Conservation (phyloP, 106 monocot genomes). For the Dioscorea alata region DNA sequence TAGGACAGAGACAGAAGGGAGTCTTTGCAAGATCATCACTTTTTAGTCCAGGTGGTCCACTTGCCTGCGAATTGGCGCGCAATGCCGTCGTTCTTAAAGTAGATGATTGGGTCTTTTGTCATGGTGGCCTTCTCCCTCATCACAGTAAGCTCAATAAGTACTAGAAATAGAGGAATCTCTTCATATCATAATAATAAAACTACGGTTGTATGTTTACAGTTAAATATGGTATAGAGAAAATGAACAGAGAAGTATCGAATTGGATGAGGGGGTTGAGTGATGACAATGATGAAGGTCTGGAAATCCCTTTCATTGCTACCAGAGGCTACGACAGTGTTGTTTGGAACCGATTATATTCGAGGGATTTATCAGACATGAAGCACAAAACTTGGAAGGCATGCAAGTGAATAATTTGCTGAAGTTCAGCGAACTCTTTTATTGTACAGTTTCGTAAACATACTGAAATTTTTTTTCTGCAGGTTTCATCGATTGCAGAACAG, state of each 20-base stretch:
- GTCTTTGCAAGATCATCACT: conserved; percentile 77
- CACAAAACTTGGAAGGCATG: conserved; percentile 44
- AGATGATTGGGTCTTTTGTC: conserved; percentile 91
- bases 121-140: conserved; percentile 97
- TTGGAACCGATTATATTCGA: conserved; percentile 90
- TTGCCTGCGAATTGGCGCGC: conserved; percentile 71
- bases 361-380: conserved; percentile 27
- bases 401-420: not conserved
- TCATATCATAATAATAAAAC: not conserved
- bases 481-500: conserved; percentile 62
- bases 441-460: not conserved
- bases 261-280: conserved; percentile 64
- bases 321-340: conserved; percentile 94
- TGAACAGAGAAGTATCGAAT: conserved; percentile 74
- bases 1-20: conserved; percentile 91
- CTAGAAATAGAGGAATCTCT: not conserved
- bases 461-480: conserved; percentile 30
- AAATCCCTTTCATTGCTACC: conserved; percentile 79
- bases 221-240: conserved; percentile 71
- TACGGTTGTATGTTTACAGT: conserved; percentile 29
- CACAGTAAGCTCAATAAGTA: conserved; percentile 48
- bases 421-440: not conserved
- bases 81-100: conserved; percentile 70
- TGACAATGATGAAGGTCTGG: conserved; percentile 30
- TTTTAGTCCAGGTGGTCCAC: conserved; percentile 62